Conservation (phyloP, 2,329 filamentous ascomycete species). For the Microsporum audouinii region DNA sequence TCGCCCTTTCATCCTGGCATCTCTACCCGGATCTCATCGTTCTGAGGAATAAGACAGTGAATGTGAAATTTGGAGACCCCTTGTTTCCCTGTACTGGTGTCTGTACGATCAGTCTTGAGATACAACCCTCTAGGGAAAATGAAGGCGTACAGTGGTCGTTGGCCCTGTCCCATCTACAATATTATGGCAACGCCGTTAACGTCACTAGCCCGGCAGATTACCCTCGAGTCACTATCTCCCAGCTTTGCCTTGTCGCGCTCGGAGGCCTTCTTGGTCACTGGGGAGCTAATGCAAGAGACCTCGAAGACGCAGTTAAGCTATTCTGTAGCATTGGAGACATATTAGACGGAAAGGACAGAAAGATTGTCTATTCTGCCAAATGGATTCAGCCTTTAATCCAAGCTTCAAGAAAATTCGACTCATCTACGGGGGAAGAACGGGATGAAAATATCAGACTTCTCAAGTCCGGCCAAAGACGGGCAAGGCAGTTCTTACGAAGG, state of each 20-base stretch:
- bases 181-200: not conserved
- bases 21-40: slow-evolving; percentile 31
- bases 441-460: not conserved
- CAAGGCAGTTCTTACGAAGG: not conserved
- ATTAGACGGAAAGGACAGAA: not conserved
- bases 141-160: slow-evolving; percentile 4
- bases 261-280: not conserved
- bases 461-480: not conserved
- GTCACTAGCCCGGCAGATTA: not conserved
- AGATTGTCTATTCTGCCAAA: not conserved
- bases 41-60: slow-evolving; percentile 40
- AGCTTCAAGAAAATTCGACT: not conserved
- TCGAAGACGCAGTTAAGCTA: not conserved
- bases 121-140: not conserved
- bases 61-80: not conserved
- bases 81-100: not conserved
- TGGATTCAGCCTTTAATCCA: not conserved
- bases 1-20: slow-evolving; percentile 27
- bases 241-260: not conserved
- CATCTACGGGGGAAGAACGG: not conserved
- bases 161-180: slow-evolving; percentile 3
- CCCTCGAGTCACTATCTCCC: not conserved
- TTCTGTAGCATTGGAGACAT: not conserved
- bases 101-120: not conserved
- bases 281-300: not conserved